Evolutionary conservation across 352 stramenopile species (phyloP).

Genomic region (Globisporangium recalcitrans): DNA sequence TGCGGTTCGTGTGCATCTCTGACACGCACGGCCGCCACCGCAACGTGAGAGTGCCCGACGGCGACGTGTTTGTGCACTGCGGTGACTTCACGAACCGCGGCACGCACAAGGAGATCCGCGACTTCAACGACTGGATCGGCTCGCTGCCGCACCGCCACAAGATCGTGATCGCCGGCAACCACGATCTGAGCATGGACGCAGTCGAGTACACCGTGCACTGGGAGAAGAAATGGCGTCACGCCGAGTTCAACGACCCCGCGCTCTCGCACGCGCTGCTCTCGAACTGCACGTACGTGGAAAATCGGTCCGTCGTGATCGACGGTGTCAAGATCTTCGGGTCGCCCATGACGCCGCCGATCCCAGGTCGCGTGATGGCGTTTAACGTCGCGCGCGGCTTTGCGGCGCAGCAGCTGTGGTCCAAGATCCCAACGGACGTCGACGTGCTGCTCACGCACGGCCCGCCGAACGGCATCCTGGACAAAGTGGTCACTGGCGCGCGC

Average conservation of each 20-base stretch:
- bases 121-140: constrained; percentile 80
- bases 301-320: constrained; percentile 59
- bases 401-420: constrained; percentile 63
- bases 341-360: constrained; percentile 70
- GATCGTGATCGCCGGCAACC: constrained; percentile 78
- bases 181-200: constrained; percentile 75
- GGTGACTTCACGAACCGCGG: constrained; percentile 87
- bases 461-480: constrained; percentile 82
- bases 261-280: constrained; percentile 45
- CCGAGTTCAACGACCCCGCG: constrained; percentile 58
- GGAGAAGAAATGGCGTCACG: constrained; percentile 50
- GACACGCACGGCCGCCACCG: constrained; percentile 77
- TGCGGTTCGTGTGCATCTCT: constrained; percentile 78
- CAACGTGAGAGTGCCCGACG: constrained; percentile 52
- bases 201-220: constrained; percentile 64
- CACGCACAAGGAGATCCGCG: constrained; percentile 56
- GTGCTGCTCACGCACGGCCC: constrained; percentile 88
- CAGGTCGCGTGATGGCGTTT: constrained; percentile 63
- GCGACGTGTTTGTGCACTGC: constrained; percentile 88
- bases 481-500: constrained; percentile 45
- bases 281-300: constrained; percentile 76
- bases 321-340: constrained; percentile 76
- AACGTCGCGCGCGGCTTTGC: constrained; percentile 59
- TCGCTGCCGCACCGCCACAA: constrained; percentile 70
- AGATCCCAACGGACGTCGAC: constrained; percentile 72